phyloP scores from a whole-genome alignment of 306 rosid genomes.

The Corylus heterophylla region DNA sequence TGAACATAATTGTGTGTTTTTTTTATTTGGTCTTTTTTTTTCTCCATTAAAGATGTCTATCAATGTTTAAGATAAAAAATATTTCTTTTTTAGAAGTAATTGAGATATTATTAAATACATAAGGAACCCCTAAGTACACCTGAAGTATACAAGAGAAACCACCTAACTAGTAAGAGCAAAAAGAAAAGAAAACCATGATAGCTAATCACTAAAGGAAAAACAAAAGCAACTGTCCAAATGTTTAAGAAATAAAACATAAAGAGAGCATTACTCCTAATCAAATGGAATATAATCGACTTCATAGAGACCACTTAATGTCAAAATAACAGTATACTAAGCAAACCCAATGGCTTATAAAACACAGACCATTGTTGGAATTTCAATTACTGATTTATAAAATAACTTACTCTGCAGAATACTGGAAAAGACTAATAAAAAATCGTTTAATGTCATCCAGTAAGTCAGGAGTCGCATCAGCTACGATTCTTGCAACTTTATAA shows the following conservation, averaged over 20 bases:
- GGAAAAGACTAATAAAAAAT: slow-evolving; percentile 64
- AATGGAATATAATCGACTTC: neutral
- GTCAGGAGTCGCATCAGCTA: slow-evolving; percentile 79
- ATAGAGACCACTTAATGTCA: neutral
- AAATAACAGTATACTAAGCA: neutral
- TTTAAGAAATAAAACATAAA: no score
- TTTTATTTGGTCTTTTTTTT: neutral
- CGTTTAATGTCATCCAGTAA: slow-evolving; percentile 49
- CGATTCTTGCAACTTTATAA: slow-evolving; percentile 52
- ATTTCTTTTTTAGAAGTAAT: no score
- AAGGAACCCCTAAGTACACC: no score
- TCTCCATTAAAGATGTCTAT: no score
- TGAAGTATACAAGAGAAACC: no score
- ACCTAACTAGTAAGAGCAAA: no score
- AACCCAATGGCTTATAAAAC: neutral
- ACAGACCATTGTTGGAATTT: neutral
- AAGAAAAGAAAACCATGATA: no score
- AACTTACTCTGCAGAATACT: slow-evolving; percentile 77
- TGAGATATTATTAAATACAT: no score
- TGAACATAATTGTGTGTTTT: neutral
- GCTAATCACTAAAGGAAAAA: no score
- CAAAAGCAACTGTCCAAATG: no score
- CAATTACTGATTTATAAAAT: slow-evolving; percentile 10
- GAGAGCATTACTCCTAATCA: neutral
- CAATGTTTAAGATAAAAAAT: no score